phyloP scores from a whole-genome alignment of 306 rosid genomes.

The Cicer arietinum region DNA sequence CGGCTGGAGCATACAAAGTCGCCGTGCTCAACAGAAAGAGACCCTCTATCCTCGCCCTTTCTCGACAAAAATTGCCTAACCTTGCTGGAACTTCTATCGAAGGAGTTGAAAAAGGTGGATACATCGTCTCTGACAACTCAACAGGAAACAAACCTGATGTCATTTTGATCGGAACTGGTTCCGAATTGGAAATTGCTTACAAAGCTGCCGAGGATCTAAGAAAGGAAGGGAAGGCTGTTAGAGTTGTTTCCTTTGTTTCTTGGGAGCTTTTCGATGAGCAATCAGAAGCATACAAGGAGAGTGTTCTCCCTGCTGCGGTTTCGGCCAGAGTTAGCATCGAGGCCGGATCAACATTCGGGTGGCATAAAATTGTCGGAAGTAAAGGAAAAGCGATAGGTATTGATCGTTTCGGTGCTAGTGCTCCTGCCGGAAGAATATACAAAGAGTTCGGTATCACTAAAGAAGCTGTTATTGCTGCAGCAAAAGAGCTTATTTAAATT shows the following conservation, averaged over 20 bases:
- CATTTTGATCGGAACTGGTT: slow-evolving; percentile 92
- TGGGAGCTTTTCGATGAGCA: slow-evolving; percentile 96
- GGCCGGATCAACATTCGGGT: slow-evolving; percentile 96
- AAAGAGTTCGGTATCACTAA: slow-evolving; percentile 86
- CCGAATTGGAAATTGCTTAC: slow-evolving; percentile 91
- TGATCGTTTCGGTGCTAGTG: slow-evolving; percentile 95
- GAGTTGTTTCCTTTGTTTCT: slow-evolving; percentile 86
- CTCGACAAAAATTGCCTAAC: slow-evolving; percentile 85
- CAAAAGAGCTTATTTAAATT: slow-evolving; percentile 58
- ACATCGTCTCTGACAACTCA: slow-evolving; percentile 84
- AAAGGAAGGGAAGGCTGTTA: slow-evolving; percentile 89
- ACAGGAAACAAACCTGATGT: slow-evolving; percentile 94
- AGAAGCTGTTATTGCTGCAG: slow-evolving; percentile 96
- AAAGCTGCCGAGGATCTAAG: slow-evolving; percentile 91
- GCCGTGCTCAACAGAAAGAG: slow-evolving; percentile 81
- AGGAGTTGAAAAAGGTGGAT: slow-evolving; percentile 96
- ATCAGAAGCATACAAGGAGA: slow-evolving; percentile 91
- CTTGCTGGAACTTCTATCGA: slow-evolving; percentile 85
- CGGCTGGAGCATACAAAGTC: slow-evolving; percentile 95
- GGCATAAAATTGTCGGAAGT: slow-evolving; percentile 82
- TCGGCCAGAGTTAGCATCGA: slow-evolving; percentile 98
- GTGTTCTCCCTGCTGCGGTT: slow-evolving; percentile 84
- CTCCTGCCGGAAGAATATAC: slow-evolving; percentile 92
- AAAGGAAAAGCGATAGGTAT: slow-evolving; percentile 93
- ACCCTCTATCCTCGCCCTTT: slow-evolving; percentile 95